A percentile compares a stretch with the other conserved stretches of the same genome.
Evolutionary conservation across 2,329 filamentous ascomycete genomes (phyloP).

Genomic region (Exophiala aquamarina): DNA sequence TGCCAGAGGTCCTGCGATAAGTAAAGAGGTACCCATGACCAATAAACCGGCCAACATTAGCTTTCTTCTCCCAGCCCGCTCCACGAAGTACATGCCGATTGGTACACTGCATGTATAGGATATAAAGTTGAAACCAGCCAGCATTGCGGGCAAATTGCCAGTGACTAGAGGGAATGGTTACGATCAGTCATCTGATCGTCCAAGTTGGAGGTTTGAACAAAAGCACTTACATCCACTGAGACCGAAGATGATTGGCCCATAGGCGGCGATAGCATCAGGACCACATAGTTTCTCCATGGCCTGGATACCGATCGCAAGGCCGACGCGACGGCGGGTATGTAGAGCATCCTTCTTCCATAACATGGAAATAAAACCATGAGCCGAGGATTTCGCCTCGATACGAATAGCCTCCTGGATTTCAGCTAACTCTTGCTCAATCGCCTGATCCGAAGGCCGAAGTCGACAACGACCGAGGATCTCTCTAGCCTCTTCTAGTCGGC

Average conservation of each 20-base stretch:
- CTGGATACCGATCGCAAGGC: slow-evolving; percentile 27
- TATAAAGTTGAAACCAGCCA: slow-evolving; percentile 30
- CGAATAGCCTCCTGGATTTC: slow-evolving; percentile 30
- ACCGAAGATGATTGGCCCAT: slow-evolving; percentile 28
- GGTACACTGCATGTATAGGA: slow-evolving; percentile 27
- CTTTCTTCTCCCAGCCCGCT: slow-evolving; percentile 38
- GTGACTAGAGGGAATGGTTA: slow-evolving; percentile 6
- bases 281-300: slow-evolving; percentile 29
- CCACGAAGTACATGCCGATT: slow-evolving; percentile 41
- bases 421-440: slow-evolving; percentile 28
- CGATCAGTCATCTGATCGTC: not conserved
- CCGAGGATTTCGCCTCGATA: slow-evolving; percentile 27
- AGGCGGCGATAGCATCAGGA: slow-evolving; percentile 28
- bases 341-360: slow-evolving; percentile 28
- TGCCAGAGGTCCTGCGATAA: slow-evolving; percentile 37
- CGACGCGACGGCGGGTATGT: slow-evolving; percentile 28
- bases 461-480: slow-evolving; percentile 18
- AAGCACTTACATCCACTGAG: slow-evolving; percentile 18
- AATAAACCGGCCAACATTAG: slow-evolving; percentile 45
- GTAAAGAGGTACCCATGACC: slow-evolving; percentile 39
- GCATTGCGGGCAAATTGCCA: slow-evolving; percentile 25
- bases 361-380: slow-evolving; percentile 27
- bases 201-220: too few species aligned
- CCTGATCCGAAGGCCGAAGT: slow-evolving; percentile 7
- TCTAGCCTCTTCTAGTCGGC: slow-evolving; percentile 25